Conservation (phyloP, 805 yeast genomes). For the Wickerhamomyces bovis region DNA sequence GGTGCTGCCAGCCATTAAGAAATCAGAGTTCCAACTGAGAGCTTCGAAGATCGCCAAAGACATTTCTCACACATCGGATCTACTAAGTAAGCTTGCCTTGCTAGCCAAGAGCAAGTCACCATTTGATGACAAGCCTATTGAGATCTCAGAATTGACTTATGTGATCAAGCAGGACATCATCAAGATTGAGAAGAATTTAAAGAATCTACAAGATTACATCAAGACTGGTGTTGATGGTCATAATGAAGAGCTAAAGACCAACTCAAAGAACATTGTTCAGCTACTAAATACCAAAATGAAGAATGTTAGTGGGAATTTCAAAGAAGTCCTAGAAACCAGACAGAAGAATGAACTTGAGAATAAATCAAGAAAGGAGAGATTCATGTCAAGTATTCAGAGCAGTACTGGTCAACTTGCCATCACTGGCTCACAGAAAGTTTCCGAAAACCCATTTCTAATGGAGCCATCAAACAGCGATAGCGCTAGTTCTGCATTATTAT, state of each 20-base stretch:
- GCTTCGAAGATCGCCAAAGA: conserved; percentile 87
- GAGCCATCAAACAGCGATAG: conserved; percentile 5
- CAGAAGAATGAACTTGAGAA: conserved; percentile 78
- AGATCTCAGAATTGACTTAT: conserved; percentile 84
- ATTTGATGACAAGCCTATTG: conserved; percentile 91
- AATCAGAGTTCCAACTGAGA: conserved; percentile 50
- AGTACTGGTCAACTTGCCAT: conserved; percentile 11
- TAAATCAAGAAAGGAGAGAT: conserved; percentile 77
- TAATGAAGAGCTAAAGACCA: conserved; percentile 54
- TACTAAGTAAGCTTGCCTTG: conserved; percentile 71
- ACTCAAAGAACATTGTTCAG: conserved; percentile 82
- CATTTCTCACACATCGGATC: conserved; percentile 76
- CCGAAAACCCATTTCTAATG: conserved; percentile 34
- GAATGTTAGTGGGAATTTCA: conserved; percentile 88
- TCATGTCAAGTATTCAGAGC: conserved; percentile 44
- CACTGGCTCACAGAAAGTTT: not conserved
- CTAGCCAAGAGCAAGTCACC: conserved; percentile 86
- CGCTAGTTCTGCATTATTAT: conserved; percentile 33
- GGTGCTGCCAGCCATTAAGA: conserved; percentile 11
- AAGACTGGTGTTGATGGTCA: conserved; percentile 32
- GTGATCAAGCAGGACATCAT: conserved; percentile 78
- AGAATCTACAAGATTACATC: conserved; percentile 50
- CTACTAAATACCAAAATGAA: conserved; percentile 84
- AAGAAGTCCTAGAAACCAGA: conserved; percentile 80
- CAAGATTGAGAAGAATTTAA: conserved; percentile 66